These are phyloP conservation scores for Penicillium brevicompactum DNA, from an alignment of 2,329 filamentous ascomycete species.

Conservation along the genomic window DNA sequence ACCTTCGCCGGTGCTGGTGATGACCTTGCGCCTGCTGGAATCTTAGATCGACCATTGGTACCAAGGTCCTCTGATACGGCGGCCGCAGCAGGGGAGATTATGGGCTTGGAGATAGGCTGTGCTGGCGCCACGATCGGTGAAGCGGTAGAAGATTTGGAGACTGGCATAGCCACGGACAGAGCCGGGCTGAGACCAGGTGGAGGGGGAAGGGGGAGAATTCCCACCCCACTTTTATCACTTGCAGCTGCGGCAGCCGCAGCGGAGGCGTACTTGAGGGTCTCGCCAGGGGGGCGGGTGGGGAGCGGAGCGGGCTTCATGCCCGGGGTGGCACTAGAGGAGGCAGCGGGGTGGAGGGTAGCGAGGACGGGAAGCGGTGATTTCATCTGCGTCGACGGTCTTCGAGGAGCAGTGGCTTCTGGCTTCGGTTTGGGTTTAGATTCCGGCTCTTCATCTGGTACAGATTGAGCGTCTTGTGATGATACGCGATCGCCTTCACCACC, in stretches of 20 bases:
- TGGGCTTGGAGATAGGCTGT: slow-evolving; percentile 48
- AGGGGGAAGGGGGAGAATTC: slow-evolving; percentile 89
- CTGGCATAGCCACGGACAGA: slow-evolving; percentile 52
- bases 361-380: slow-evolving; percentile 93
- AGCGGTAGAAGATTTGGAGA: slow-evolving; percentile 59
- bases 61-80: slow-evolving; percentile 42
- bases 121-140: slow-evolving; percentile 57
- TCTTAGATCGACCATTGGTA: slow-evolving; percentile 48
- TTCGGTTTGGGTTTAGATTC: slow-evolving; percentile 65
- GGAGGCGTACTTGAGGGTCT: slow-evolving; percentile 94
- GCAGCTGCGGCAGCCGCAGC: slow-evolving; percentile 92
- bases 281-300: slow-evolving; percentile 80
- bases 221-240: slow-evolving; percentile 82
- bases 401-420: slow-evolving; percentile 60
- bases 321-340: slow-evolving; percentile 50
- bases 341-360: slow-evolving; percentile 76
- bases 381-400: slow-evolving; percentile 83
- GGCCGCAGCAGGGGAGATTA: slow-evolving; percentile 40
- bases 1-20: slow-evolving; percentile 51
- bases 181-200: slow-evolving; percentile 68
- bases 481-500: slow-evolving; percentile 77
- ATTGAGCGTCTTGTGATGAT: slow-evolving; percentile 95
- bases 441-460: slow-evolving; percentile 78
- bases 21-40: slow-evolving; percentile 50
- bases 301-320: slow-evolving; percentile 91